phyloP scores from a whole-genome alignment of 2,329 filamentous ascomycete genomes.

The Leptographium radiaticola region DNA sequence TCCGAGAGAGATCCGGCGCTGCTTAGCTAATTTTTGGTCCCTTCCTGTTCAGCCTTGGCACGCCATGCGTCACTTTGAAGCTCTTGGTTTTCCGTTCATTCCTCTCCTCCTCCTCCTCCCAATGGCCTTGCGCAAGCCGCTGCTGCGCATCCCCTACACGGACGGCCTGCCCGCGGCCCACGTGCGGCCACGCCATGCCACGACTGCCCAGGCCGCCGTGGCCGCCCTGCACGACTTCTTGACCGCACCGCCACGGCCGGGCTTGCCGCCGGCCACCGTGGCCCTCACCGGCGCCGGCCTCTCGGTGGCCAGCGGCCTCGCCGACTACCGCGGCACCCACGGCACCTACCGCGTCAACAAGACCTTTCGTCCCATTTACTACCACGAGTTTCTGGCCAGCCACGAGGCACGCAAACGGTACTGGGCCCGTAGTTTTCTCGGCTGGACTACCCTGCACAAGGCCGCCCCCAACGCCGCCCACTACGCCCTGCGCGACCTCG shows the following conservation, averaged over 20 bases:
- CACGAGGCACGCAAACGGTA: conserved; percentile 86
- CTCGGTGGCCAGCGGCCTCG: conserved; percentile 81
- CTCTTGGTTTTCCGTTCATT: too few species aligned
- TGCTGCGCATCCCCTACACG: conserved; percentile 86
- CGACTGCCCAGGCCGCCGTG: conserved; percentile 58
- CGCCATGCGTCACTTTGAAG: too few species aligned
- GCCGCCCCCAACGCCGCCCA: conserved; percentile 74
- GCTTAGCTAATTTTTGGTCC: too few species aligned
- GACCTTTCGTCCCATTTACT: conserved; percentile 83
- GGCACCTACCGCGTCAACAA: conserved; percentile 91
- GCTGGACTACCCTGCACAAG: conserved; percentile 71
- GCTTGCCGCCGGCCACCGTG: conserved; percentile 33
- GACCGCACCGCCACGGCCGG: conserved; percentile 38
- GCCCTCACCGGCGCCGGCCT: conserved; percentile 73
- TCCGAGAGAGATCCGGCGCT: not conserved
- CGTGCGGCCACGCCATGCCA: conserved; percentile 61
- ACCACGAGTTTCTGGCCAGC: conserved; percentile 69
- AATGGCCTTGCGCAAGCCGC: conserved; percentile 48
- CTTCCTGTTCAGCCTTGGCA: too few species aligned
- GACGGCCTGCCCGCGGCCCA: conserved; percentile 63
- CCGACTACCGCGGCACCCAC: conserved; percentile 80
- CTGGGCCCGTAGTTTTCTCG: conserved; percentile 89
- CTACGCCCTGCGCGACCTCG: conserved; percentile 61
- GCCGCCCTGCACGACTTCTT: conserved; percentile 69
- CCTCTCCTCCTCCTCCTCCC: too few species aligned